Base-by-base conservation (phyloP, 257 asterid genomes). In the Jasminum sambac region DNA sequence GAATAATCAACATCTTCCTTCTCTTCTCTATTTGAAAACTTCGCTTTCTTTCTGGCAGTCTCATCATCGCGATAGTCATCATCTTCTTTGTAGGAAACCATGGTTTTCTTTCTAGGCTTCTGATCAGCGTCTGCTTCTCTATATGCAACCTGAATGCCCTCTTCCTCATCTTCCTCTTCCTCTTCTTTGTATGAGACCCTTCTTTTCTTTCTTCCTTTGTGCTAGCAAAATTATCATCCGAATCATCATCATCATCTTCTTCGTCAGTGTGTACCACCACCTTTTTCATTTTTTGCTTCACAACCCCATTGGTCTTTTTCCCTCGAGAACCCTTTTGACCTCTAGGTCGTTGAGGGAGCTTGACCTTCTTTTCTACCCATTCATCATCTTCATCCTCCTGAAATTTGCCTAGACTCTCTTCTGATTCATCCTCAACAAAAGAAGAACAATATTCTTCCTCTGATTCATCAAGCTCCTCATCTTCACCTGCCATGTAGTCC, bases 401-500 rank as follows among this genome's bases (percentile, higher is more conserved):
- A 61, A 71, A 71, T 75, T 77, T 84, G 19, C 80, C 85, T 17
- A 82, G 74, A 66, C 88, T 85, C 70, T 78, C 95, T 50, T 83
- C 96, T 14, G 90, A 80, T 67, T 84, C 96, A 81, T 88, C 97
- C 67, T 77, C 96, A 16, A 86, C 89, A 52, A 92, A 82, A 65
- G 94, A 84, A 75, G 89, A 92, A 72, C 83, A 80, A 66, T 84
- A 84, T 66, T 83, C 97, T 61, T 84, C 93, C 66, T 84, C 97
- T 9, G 95, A 86, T 68, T 79, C 87, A 23, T 76, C 67, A 69
- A 83, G n/a, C 40, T 66, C 86, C 77, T 88, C 96, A 52, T 82
- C 95, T 66, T 88, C 90, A 72, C 74, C 76, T 62, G 82, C 88
- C 68, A 57, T 73, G 77, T 88, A 92, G 79, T 92, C 96, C 83